Base-by-base conservation (phyloP, 2,329 filamentous ascomycete genomes). In the Waltergamsia citrina region DNA sequence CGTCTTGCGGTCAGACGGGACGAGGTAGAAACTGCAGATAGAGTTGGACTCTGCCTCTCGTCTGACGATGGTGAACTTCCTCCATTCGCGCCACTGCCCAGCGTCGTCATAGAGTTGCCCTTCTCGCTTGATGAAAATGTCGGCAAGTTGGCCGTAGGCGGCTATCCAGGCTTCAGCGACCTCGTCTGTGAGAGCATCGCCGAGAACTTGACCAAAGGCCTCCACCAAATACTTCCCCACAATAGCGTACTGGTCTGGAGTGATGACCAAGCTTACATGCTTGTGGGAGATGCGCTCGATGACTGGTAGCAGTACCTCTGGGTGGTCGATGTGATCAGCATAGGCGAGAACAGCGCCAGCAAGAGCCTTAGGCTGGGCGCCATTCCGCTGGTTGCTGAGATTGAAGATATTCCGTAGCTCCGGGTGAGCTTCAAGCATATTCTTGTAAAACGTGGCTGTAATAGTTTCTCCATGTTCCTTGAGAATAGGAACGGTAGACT, bases 261-360 rank as follows among this genome's bases (percentile, higher is more conserved):
- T 60, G 47, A 88, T 71, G 49, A 73, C 74, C n/a, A 88, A 66
- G 2, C 74, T 81, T 17, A 69, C 80, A 49, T 88, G 83, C 60
- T 86, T 87, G 48, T 86, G 74, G 37, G 78, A 79, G 43, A 90
- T 86, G 46, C 78, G 71, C 53, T 85, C 78, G 11, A 74, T 63
- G 22, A 60, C 61, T 21, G 70, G 64, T 10, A 53, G 53, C 5
- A 87, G 64, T 15, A 63, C 70, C 30, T 66, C 69, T 1, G 85
- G 67, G 49, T 85, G 69, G 53, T 85, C 80, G 48, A 88, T 81
- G 54, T 85, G 68, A 22, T 67, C 60, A 32, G 84, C 83, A 48
- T 87, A 88, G 35, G 80, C 79, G 44, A 81, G 73, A 6, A 90
- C 70, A 2, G 82, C 67, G 26, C 62, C 66, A 9, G 82, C 81